These are phyloP conservation scores for Fomitopsis schrenkii DNA, from an alignment of 1,284 basidiomycete genomes.

Conservation along the genomic window DNA sequence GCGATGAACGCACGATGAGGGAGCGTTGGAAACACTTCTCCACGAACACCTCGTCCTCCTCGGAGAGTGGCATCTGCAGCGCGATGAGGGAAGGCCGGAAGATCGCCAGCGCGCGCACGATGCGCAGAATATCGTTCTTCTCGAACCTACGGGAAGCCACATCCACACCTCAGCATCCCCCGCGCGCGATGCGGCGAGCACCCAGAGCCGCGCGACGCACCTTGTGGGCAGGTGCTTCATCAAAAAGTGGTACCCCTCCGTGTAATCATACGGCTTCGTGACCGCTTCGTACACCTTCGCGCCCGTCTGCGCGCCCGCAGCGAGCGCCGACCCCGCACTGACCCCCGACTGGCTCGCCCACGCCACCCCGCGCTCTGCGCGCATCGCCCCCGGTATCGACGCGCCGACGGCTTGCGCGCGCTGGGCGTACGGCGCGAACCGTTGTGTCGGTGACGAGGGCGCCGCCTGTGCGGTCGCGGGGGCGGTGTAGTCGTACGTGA, in stretches of 20 bases:
- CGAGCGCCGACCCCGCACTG: slow-evolving; percentile 10
- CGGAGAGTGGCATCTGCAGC: slow-evolving; percentile 90
- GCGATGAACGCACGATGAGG: slow-evolving; percentile 60
- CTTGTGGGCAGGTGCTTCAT: slow-evolving; percentile 88
- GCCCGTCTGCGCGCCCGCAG: slow-evolving; percentile 24
- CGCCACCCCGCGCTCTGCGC: neutral
- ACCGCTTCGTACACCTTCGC: slow-evolving; percentile 73
- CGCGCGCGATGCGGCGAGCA: slow-evolving; percentile 1
- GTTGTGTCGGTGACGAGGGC: neutral
- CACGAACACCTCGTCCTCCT: slow-evolving; percentile 93
- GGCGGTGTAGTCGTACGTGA: slow-evolving; percentile 4
- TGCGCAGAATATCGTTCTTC: slow-evolving; percentile 91
- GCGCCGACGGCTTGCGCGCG: slow-evolving; percentile 1
- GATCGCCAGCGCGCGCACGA: slow-evolving; percentile 92
- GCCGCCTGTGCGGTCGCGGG: neutral
- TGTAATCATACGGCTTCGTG: slow-evolving; percentile 86
- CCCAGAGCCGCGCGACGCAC: slow-evolving; percentile 42
- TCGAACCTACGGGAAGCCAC: slow-evolving; percentile 65
- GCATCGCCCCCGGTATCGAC: slow-evolving; percentile 1
- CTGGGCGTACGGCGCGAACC: slow-evolving; percentile 3
- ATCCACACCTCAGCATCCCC: neutral
- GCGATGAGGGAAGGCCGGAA: slow-evolving; percentile 95
- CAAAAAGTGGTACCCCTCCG: slow-evolving; percentile 89
- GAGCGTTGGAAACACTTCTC: slow-evolving; percentile 95
- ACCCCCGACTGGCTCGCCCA: neutral